Base-by-base conservation (phyloP, 352 stramenopile genomes). In the Phytophthora ramorum region DNA sequence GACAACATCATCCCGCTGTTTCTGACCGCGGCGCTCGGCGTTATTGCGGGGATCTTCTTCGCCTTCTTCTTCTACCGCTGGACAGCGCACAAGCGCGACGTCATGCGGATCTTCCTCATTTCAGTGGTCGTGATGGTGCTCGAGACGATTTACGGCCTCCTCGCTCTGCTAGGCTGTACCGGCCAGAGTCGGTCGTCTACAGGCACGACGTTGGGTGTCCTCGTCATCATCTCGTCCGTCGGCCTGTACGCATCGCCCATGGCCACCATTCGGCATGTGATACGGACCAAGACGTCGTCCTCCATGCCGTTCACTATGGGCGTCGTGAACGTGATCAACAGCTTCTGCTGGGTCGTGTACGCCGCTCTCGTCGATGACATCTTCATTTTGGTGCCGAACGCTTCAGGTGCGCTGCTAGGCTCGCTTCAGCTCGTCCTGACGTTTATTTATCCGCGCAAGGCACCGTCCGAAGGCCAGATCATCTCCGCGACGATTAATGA, bases 271-370 rank as follows among this genome's bases (percentile, higher is more conserved):
- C 20, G 52, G 7, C 55, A 73, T 6, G 76, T 85, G 16, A 58
- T 81, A 44, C 62, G 59, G n/a, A 79, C 65, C 35, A 78, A 78
- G 37, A 81, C 71, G 13, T 69, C 72, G 22, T 66, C 73, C 1
- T 88, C 80, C 34, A 67, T 88, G 49, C 73, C 77, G 9, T 86
- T 89, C 35, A 65, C 72, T 0, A 75, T 89, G 62, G 69, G 81
- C 19, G 37, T 81, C 19, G 63, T 73, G 0, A 73, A 69, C 19
- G 44, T 71, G 2, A 43, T 80, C 41, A 89, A 86, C 65, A 81
- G 74, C 38, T 51, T 66, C 14, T 52, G 75, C 26, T 90, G 81
- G 81, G 58, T 86, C 57, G 44, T 72, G 0, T 86, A 88, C 43
- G 62, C 68, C 1, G 41, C 66, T 38, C 35, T 76, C 8, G 53